Evolutionary conservation across 2,329 filamentous ascomycete genomes (phyloP).

Genomic region (Trichoderma breve): DNA sequence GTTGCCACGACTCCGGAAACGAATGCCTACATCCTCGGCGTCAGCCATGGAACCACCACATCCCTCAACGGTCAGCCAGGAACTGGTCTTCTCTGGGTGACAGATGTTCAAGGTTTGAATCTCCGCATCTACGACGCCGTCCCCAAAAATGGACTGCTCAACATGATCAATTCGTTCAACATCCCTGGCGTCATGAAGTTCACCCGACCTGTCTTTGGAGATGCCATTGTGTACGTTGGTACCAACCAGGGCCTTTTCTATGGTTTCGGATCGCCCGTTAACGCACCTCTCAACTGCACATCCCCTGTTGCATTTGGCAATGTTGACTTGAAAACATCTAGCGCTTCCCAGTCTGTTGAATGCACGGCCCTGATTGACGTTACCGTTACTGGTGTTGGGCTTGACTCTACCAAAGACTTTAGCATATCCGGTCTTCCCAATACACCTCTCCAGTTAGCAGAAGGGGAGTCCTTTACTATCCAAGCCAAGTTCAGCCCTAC

Average conservation of each 20-base stretch:
- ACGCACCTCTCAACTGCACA: constrained; percentile 53
- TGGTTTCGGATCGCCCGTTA: constrained; percentile 55
- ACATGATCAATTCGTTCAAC: constrained; percentile 50
- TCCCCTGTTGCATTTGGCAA: constrained; percentile 47
- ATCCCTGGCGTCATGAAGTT: constrained; percentile 55
- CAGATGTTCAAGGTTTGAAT: constrained; percentile 53
- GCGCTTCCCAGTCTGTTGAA: constrained; percentile 35
- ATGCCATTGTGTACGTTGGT: constrained; percentile 55
- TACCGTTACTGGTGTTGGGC: constrained; percentile 39
- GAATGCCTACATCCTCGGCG: constrained; percentile 54
- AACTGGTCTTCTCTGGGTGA: constrained; percentile 56
- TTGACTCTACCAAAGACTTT: constrained; percentile 37
- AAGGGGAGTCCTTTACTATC: constrained; percentile 43
- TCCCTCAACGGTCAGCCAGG: constrained; percentile 52
- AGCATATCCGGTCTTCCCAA: constrained; percentile 36
- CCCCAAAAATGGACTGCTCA: constrained; percentile 46
- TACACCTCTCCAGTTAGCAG: constrained; percentile 31
- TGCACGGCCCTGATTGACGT: constrained; percentile 49
- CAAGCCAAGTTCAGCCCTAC: constrained; percentile 45
- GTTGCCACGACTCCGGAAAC: constrained; percentile 48
- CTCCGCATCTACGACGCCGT: constrained; percentile 53
- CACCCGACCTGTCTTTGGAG: constrained; percentile 55
- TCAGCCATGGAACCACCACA: constrained; percentile 56
- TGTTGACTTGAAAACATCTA: constrained; percentile 39
- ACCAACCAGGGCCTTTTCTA: constrained; percentile 52